Evolutionary conservation across 2,329 filamentous ascomycete species (phyloP).

Genomic region (Hymenoscyphus salicellus): DNA sequence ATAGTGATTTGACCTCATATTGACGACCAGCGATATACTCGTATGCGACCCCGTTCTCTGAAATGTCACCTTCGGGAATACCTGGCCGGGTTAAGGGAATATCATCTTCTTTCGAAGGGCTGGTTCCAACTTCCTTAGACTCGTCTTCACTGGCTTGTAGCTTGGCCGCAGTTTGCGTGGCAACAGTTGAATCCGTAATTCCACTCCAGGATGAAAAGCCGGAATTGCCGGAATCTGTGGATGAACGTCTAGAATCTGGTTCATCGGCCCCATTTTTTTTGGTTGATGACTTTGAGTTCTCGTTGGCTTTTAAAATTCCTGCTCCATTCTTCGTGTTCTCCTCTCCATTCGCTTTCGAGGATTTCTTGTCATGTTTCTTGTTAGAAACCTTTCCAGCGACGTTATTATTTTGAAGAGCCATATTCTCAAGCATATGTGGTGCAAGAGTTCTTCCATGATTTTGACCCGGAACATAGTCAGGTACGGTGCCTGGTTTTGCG

Average conservation of each 20-base stretch:
- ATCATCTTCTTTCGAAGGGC: background rate
- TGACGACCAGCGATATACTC: constrained; percentile 78
- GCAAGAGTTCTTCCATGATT: constrained; percentile 28
- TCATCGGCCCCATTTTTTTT: background rate
- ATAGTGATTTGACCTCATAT: constrained; percentile 75
- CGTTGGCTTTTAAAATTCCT: background rate
- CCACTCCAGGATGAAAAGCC: constrained; percentile 27
- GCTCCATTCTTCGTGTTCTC: constrained; percentile 13
- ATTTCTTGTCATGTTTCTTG: background rate
- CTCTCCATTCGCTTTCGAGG: constrained; percentile 1
- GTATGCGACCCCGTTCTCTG: constrained; percentile 30
- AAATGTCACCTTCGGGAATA: constrained; percentile 15
- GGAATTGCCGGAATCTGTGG: constrained; percentile 18
- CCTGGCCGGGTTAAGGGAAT: background rate
- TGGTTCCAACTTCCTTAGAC: background rate
- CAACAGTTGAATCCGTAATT: constrained; percentile 17
- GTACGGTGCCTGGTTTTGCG: constrained; percentile 30
- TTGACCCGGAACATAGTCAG: constrained; percentile 34
- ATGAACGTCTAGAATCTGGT: constrained; percentile 15
- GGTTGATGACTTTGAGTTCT: background rate
- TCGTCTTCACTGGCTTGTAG: background rate
- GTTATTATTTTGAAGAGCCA: background rate
- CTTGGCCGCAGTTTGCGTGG: constrained; percentile 12
- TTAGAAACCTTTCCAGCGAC: constrained; percentile 4
- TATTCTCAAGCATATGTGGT: constrained; percentile 24